Evolutionary conservation across 208 protist species (phyloP).

Genomic region (Acanthamoeba lenticulata): DNA sequence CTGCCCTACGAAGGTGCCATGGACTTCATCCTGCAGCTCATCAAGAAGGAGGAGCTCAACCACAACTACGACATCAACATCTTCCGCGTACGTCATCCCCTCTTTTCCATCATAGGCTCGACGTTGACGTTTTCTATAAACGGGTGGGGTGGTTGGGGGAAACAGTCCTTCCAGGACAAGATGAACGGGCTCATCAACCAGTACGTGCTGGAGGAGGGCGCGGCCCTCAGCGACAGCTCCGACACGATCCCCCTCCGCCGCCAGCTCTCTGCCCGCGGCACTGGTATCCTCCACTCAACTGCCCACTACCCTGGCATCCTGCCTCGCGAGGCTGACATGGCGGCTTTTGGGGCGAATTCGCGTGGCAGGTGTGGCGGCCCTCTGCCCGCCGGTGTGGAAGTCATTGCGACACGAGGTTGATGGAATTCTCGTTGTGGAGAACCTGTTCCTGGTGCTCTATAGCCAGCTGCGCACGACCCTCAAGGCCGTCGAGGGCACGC

Average conservation of each 20-base stretch:
- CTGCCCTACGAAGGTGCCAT: constrained; percentile 58
- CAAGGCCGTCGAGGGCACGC: background rate
- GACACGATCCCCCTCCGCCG: background rate
- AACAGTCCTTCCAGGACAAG: constrained; percentile 52
- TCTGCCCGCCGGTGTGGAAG: constrained; percentile 55
- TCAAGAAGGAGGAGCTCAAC: constrained; percentile 68
- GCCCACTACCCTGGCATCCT: too few species aligned
- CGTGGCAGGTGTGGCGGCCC: constrained; percentile 29
- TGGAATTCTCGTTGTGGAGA: constrained; percentile 46
- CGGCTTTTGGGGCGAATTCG: too few species aligned
- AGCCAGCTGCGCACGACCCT: constrained; percentile 14
- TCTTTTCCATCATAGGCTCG: background rate
- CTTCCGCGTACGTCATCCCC: background rate
- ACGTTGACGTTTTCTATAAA: background rate
- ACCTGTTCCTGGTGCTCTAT: constrained; percentile 58
- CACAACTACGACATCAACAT: constrained; percentile 58
- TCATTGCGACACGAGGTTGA: constrained; percentile 41
- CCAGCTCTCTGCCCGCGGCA: background rate
- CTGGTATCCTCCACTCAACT: background rate
- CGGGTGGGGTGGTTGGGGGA: background rate
- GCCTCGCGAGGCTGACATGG: too few species aligned
- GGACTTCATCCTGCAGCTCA: constrained; percentile 37
- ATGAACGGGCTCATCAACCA: background rate
- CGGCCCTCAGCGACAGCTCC: background rate
- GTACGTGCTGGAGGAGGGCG: background rate